phyloP scores from a whole-genome alignment of 108 stramenopile species.

The Cylindrotheca fusiformis region DNA sequence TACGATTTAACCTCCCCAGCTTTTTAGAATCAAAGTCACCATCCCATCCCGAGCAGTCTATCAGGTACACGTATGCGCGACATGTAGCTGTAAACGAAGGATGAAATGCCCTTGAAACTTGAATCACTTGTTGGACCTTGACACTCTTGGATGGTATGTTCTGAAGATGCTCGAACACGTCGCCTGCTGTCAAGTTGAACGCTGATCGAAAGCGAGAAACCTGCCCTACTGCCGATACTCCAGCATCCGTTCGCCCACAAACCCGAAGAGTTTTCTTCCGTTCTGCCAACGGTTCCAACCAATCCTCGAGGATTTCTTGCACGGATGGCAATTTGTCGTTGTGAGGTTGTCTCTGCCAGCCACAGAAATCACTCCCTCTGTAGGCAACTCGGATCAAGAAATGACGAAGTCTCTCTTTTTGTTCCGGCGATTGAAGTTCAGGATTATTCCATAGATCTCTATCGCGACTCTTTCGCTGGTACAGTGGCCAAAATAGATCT shows the following conservation, averaged over 20 bases:
- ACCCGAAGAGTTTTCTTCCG: slow-evolving; percentile 50
- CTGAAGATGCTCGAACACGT: slow-evolving; percentile 7
- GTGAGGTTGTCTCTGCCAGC: slow-evolving; percentile 75
- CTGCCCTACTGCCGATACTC: slow-evolving; percentile 70
- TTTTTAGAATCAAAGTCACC: background rate
- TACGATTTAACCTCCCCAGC: slow-evolving; percentile 26
- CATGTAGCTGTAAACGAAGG: slow-evolving; percentile 66
- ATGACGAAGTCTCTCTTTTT: slow-evolving; percentile 35
- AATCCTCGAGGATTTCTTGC: slow-evolving; percentile 59
- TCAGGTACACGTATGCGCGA: slow-evolving; percentile 69
- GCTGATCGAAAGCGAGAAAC: slow-evolving; percentile 64
- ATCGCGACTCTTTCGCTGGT: background rate
- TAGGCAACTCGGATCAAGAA: slow-evolving; percentile 64
- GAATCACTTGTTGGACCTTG: background rate
- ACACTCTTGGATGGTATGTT: background rate
- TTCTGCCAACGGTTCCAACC: slow-evolving; percentile 35
- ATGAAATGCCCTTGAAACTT: slow-evolving; percentile 47
- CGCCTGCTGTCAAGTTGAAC: slow-evolving; percentile 8
- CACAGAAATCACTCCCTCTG: slow-evolving; percentile 69
- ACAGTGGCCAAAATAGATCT: slow-evolving; percentile 13
- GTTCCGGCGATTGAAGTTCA: background rate
- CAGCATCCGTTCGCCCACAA: slow-evolving; percentile 76
- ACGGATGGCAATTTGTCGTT: slow-evolving; percentile 53
- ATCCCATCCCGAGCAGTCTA: slow-evolving; percentile 28
- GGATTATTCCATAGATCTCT: background rate